These are phyloP conservation scores for Copromyces sp. DNA, from an alignment of 495 filamentous ascomycete genomes.

Conservation along the genomic window DNA sequence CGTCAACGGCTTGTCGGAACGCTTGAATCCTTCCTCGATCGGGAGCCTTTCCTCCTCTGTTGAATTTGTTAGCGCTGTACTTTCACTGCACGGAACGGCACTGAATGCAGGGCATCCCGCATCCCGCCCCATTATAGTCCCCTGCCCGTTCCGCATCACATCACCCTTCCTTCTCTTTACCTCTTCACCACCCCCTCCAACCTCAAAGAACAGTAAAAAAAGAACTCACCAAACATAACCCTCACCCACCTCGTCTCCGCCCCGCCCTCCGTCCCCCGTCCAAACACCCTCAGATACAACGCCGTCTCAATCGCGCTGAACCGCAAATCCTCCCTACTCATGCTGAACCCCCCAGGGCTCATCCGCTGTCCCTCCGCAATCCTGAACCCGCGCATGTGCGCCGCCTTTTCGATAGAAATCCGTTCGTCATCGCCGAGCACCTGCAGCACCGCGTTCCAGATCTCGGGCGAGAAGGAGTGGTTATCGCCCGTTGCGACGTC, in stretches of 20 bases:
- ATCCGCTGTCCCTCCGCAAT: slow-evolving; percentile 5
- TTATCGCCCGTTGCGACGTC: slow-evolving; percentile 21
- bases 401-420: slow-evolving; percentile 19
- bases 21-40: slow-evolving; percentile 18
- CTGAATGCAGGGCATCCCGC: background rate
- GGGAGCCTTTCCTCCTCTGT: slow-evolving; percentile 23
- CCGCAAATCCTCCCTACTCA: slow-evolving; percentile 6
- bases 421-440: slow-evolving; percentile 9
- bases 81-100: too few species aligned
- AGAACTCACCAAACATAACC: slow-evolving; percentile 17
- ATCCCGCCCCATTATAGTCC: too few species aligned
- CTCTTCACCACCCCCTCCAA: background rate
- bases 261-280: slow-evolving; percentile 10
- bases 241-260: slow-evolving; percentile 18
- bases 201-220: background rate
- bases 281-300: slow-evolving; percentile 22
- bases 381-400: slow-evolving; percentile 13
- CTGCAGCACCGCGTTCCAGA: slow-evolving; percentile 8
- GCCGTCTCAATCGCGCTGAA: slow-evolving; percentile 20
- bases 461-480: slow-evolving; percentile 18
- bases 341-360: slow-evolving; percentile 17
- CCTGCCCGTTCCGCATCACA: background rate
- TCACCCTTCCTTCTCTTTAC: too few species aligned
- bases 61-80: background rate
- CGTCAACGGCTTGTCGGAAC: slow-evolving; percentile 13